Evolutionary conservation across 2,329 filamentous ascomycete genomes (phyloP), one percentile per base, ranked within the genome.

Genomic region (Septoria petroselini): DNA sequence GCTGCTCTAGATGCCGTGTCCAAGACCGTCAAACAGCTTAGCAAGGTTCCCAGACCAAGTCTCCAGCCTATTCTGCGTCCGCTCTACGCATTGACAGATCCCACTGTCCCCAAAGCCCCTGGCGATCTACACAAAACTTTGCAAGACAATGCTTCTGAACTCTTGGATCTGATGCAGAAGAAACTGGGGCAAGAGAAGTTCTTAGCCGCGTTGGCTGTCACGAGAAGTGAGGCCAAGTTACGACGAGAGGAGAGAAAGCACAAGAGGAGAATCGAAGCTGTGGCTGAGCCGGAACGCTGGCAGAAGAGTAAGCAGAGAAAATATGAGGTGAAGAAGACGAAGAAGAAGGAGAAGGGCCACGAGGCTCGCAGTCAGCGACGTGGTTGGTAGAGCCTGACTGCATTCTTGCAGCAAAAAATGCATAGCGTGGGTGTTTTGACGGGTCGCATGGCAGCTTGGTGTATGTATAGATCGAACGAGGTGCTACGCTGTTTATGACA

Each of bases 211-310:
- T 76, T 97, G 64, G 70, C 87, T 31, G 78, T 79, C 33, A 88
- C 94, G 5, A 82, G 88, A 53, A 83, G 86, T 44, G 79, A 77
- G 12, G 83, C 93, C n/a, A 81, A 80, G 63, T 77, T 79, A 57
- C 82, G 85, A 62, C 77, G 93, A 58, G 82, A 88, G 65, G 81
- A 83, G 62, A 76, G 94, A 57, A 82, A 85, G 46, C 81, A 78
- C 57, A 98, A 98, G 80, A 81, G 93, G 63, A 88, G 88, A 71
- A 88, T 97, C 57, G 91, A 94, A 66, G 88, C 88, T 8, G 83
- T 98, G 18, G 80, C 80, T 41, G 81, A 86, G 64, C 93, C 93
- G 1, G 91, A 93, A 71, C 85, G 78, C 65, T 83, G 83, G 61
- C 88, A 84, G 21, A 76, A 79, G 64, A 83, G 86, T 61, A 96